Evolutionary conservation across 1,284 basidiomycete genomes (phyloP).

Genomic region (Ceratobasidium sp.): DNA sequence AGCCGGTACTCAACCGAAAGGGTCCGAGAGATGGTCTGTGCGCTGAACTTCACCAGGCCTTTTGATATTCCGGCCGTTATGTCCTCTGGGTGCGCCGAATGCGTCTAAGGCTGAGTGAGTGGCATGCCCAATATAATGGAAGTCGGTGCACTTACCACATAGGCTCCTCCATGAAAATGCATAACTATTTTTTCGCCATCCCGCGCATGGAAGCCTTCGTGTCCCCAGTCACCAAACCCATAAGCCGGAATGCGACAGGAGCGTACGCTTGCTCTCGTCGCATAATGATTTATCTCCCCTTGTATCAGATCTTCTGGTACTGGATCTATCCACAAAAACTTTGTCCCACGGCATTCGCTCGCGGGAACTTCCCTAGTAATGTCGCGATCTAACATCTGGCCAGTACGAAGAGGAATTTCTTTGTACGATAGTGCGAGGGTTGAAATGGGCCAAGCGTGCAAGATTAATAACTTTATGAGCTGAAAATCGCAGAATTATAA

Average conservation of each 20-base stretch:
- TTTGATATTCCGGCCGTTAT: slow-evolving; percentile 27
- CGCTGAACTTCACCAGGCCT: slow-evolving; percentile 29
- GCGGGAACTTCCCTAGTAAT: slow-evolving; percentile 34
- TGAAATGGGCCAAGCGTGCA: slow-evolving; percentile 53
- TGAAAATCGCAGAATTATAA: slow-evolving; percentile 48
- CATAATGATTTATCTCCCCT: slow-evolving; percentile 65
- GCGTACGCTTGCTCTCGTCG: slow-evolving; percentile 61
- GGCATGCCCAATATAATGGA: background rate
- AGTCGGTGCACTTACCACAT: slow-evolving; percentile 32
- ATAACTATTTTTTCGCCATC: slow-evolving; percentile 47
- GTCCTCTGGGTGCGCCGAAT: slow-evolving; percentile 45
- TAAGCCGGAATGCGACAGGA: slow-evolving; percentile 69
- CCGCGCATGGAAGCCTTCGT: slow-evolving; percentile 13
- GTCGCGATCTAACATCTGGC: slow-evolving; percentile 28
- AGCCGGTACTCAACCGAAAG: slow-evolving; percentile 68
- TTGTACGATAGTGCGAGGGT: slow-evolving; percentile 52
- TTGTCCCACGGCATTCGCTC: slow-evolving; percentile 59
- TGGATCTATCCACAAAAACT: slow-evolving; percentile 69
- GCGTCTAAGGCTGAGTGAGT: slow-evolving; percentile 12
- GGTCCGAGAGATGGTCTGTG: slow-evolving; percentile 53
- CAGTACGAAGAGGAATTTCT: slow-evolving; percentile 56
- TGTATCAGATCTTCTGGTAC: slow-evolving; percentile 63
- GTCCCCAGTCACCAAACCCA: slow-evolving; percentile 58
- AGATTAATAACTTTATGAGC: slow-evolving; percentile 53
- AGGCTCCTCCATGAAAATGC: slow-evolving; percentile 47